Percentiles rank a stretch among this genome's conserved stretches.
Conservation (phyloP, 2,329 filamentous ascomycete species). For the Colletotrichum sp. region DNA sequence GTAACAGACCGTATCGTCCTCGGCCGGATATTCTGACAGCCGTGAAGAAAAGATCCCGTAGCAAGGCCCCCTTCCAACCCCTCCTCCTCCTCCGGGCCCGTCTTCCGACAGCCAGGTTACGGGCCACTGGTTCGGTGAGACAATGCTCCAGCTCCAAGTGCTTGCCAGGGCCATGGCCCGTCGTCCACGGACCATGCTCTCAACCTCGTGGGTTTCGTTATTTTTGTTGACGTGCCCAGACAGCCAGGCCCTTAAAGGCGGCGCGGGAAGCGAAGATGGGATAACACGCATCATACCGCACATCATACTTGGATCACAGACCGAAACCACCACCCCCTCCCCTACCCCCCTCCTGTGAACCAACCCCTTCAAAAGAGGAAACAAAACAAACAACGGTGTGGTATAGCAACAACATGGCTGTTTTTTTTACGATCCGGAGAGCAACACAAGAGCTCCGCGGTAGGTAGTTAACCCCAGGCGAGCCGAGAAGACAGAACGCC, state of each 20-base stretch:
- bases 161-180: neutral
- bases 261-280: neutral
- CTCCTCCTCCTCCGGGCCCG: neutral
- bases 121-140: neutral
- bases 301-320: neutral
- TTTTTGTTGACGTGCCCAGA: neutral
- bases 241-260: neutral
- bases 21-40: neutral
- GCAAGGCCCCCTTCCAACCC: neutral
- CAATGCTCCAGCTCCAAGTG: neutral
- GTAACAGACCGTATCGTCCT: neutral
- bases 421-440: neutral
- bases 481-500: neutral
- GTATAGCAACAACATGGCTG: neutral
- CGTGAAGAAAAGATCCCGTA: neutral
- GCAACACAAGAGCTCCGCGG: neutral
- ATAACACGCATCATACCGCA: neutral
- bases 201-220: neutral
- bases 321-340: neutral
- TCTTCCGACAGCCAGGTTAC: neutral
- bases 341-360: neutral
- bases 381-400: neutral
- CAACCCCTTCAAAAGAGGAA: neutral
- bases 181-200: neutral
- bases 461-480: neutral